These are phyloP conservation scores for Emericellopsis terricola DNA, from an alignment of 495 filamentous ascomycete genomes.

Conservation along the genomic window DNA sequence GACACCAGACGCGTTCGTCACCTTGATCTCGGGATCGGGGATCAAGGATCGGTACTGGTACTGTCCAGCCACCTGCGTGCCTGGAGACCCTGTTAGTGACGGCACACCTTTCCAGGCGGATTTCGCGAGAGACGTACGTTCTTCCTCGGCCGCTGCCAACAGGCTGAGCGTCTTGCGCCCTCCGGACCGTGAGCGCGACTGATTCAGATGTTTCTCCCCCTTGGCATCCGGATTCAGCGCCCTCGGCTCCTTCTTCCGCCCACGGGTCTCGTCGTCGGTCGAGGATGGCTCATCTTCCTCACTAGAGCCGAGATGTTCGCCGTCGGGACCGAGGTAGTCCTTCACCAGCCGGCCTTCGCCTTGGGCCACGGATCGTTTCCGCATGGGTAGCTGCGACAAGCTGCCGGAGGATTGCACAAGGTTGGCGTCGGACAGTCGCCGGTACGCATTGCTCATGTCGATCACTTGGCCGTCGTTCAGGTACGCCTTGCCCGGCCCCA, in stretches of 20 bases:
- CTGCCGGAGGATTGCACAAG: constrained; percentile 35
- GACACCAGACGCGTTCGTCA: constrained; percentile 44
- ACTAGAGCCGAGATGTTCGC: constrained; percentile 36
- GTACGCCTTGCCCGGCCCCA: constrained; percentile 19
- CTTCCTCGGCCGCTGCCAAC: constrained; percentile 56
- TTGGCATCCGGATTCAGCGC: constrained; percentile 11
- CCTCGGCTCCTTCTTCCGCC: constrained; percentile 23
- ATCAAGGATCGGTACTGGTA: constrained; percentile 33
- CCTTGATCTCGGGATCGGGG: constrained; percentile 41
- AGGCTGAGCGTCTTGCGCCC: constrained; percentile 31
- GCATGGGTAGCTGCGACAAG: constrained; percentile 31
- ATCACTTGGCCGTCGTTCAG: constrained; percentile 33
- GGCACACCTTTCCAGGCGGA: neutral
- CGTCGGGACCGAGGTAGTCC: constrained; percentile 46
- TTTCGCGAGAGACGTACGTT: constrained; percentile 37
- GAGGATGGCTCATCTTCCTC: constrained; percentile 30
- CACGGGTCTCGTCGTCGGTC: constrained; percentile 32
- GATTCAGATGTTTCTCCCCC: constrained; percentile 7
- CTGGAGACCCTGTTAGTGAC: constrained; percentile 10
- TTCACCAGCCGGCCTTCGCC: constrained; percentile 50
- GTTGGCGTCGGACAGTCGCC: constrained; percentile 46
- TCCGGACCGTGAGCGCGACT: neutral
- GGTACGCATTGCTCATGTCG: constrained; percentile 40
- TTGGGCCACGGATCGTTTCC: constrained; percentile 22
- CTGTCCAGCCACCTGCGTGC: constrained; percentile 18